Percentiles rank a stretch among this genome's conserved stretches.
phyloP scores from a whole-genome alignment of 2,329 filamentous ascomycete genomes.

The Stagonosporopsis rhizophila region DNA sequence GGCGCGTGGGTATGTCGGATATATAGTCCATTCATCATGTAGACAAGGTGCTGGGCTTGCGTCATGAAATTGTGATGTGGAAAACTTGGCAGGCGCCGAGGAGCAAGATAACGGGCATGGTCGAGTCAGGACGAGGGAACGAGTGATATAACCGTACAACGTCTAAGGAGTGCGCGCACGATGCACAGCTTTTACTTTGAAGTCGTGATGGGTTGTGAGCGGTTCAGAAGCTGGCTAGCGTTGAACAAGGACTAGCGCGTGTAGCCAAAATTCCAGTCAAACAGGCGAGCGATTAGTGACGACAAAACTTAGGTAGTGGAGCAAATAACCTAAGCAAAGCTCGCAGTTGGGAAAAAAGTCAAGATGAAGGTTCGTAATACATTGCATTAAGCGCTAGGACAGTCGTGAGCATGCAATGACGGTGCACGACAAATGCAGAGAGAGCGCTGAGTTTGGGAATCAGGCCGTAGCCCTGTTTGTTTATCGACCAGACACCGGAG shows the following conservation, averaged over 20 bases:
- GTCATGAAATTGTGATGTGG: slow-evolving; percentile 31
- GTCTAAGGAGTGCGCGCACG: neutral
- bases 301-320: neutral
- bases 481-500: slow-evolving; percentile 49
- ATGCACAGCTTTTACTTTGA: neutral
- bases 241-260: slow-evolving; percentile 2
- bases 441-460: slow-evolving; percentile 33
- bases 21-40: slow-evolving; percentile 14
- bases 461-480: slow-evolving; percentile 45
- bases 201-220: neutral
- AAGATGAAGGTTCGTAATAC: slow-evolving; percentile 16
- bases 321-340: neutral
- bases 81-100: slow-evolving; percentile 38
- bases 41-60: slow-evolving; percentile 38
- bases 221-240: slow-evolving; percentile 4
- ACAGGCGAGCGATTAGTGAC: too few relatives aligned
- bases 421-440: slow-evolving; percentile 19
- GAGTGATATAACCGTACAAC: neutral
- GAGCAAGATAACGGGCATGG: slow-evolving; percentile 4
- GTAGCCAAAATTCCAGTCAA: neutral
- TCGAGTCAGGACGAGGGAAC: neutral
- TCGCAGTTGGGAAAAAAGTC: neutral
- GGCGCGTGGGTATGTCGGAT: slow-evolving; percentile 8
- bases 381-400: slow-evolving; percentile 21
- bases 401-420: slow-evolving; percentile 18